Percentiles rank a stretch among this genome's conserved stretches.
These are phyloP conservation scores for Flaveria bidentis DNA, from an alignment of 129 eudicot species.

Conservation along the genomic window DNA sequence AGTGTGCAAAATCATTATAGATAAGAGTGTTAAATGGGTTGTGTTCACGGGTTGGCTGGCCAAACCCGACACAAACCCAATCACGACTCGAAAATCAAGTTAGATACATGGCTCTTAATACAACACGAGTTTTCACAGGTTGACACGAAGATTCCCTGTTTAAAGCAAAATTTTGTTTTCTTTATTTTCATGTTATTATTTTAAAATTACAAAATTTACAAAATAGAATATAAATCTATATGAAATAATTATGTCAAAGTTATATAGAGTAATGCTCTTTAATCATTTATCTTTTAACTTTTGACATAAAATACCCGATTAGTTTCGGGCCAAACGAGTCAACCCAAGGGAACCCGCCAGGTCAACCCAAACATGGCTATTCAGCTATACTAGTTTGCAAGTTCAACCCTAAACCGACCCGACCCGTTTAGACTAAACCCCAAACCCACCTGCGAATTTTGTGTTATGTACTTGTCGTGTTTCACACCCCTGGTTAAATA, in stretches of 20 bases:
- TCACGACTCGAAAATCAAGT: not conserved
- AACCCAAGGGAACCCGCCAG: not conserved
- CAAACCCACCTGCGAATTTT: not conserved
- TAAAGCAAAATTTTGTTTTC: too few species aligned
- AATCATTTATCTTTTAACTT: too few species aligned
- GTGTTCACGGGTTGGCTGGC: not conserved
- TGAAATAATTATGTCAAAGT: not conserved
- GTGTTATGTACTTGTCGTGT: not conserved
- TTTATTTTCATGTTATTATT: not conserved
- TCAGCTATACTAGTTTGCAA: not conserved
- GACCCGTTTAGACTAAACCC: not conserved
- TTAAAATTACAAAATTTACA: too few species aligned
- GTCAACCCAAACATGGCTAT: not conserved
- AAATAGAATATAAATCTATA: not conserved
- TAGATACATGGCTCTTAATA: not conserved
- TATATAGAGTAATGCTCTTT: not conserved
- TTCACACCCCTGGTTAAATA: too few species aligned
- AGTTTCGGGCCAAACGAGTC: not conserved
- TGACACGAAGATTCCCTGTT: not conserved
- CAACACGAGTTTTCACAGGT: not conserved
- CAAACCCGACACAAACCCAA: not conserved
- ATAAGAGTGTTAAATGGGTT: not conserved
- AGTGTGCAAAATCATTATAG: not conserved
- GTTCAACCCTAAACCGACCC: not conserved
- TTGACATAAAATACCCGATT: not conserved